A percentile compares a stretch with the other conserved stretches of the same genome.
These are phyloP conservation scores for Monosporascus ibericus DNA, from an alignment of 2,329 filamentous ascomycete species.

Conservation along the genomic window DNA sequence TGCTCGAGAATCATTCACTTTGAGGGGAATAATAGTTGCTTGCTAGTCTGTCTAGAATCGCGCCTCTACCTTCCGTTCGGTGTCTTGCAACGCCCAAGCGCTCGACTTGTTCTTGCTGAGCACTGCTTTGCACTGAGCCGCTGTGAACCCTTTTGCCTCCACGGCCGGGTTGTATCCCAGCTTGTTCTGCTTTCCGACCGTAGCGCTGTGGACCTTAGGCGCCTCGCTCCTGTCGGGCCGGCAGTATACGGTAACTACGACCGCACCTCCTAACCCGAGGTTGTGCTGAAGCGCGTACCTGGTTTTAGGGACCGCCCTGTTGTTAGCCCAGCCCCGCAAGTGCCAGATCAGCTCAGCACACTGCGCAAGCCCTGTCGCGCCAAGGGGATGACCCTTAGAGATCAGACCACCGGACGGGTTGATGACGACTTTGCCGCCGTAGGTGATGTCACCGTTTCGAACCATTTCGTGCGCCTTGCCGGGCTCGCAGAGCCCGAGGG, in stretches of 20 bases:
- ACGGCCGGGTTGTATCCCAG: conserved; percentile 91
- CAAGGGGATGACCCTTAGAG: conserved; percentile 91
- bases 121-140: conserved; percentile 63
- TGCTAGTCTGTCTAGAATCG: conserved; percentile 44
- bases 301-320: conserved; percentile 65
- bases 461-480: conserved; percentile 93
- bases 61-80: conserved; percentile 64
- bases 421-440: conserved; percentile 75
- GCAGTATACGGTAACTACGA: conserved; percentile 83
- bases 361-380: conserved; percentile 90
- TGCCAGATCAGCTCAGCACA: conserved; percentile 96
- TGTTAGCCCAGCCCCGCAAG: conserved; percentile 91
- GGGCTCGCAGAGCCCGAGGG: conserved; percentile 67
- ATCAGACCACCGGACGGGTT: conserved; percentile 95
- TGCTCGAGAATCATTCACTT: too few relatives aligned
- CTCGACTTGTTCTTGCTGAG: conserved; percentile 60
- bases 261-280: conserved; percentile 83
- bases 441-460: conserved; percentile 81
- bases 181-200: conserved; percentile 59
- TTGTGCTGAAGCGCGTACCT: conserved; percentile 83
- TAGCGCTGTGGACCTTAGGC: conserved; percentile 51
- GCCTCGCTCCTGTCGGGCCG: conserved; percentile 70
- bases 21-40: too few relatives aligned
- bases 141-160: conserved; percentile 82
- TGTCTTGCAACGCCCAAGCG: conserved; percentile 75